These are phyloP conservation scores for Tubosaeta brunneosetosa DNA, from an alignment of 768 basidiomycete species.

Conservation along the genomic window DNA sequence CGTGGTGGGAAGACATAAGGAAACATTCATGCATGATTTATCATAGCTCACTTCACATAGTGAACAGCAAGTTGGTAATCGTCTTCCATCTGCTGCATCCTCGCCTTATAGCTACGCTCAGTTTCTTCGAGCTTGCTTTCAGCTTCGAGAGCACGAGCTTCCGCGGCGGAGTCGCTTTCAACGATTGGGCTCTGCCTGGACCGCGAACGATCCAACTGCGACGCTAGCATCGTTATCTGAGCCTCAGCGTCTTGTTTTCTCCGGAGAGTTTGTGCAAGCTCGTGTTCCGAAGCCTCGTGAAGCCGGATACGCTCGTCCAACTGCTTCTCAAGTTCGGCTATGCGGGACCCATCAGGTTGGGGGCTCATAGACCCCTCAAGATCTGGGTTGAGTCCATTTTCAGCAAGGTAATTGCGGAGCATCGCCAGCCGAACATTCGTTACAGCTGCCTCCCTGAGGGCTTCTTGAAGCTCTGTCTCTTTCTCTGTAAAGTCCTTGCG, in stretches of 20 bases:
- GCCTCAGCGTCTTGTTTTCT: slow-evolving; percentile 73
- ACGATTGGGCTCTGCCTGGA: slow-evolving; percentile 51
- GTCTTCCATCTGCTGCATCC: slow-evolving; percentile 85
- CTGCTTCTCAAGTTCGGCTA: slow-evolving; percentile 74
- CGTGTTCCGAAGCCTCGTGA: slow-evolving; percentile 72
- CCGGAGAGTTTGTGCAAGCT: slow-evolving; percentile 60
- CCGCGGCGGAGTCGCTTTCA: slow-evolving; percentile 33
- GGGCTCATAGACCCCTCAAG: slow-evolving; percentile 52
- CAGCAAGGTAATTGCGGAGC: slow-evolving; percentile 81
- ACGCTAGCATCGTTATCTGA: slow-evolving; percentile 58
- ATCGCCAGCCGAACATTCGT: slow-evolving; percentile 68
- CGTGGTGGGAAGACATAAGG: slow-evolving; percentile 14
- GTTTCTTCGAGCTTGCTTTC: slow-evolving; percentile 77
- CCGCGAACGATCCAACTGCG: slow-evolving; percentile 62
- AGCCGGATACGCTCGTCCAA: slow-evolving; percentile 67
- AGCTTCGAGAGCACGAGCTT: slow-evolving; percentile 56
- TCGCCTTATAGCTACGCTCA: slow-evolving; percentile 70
- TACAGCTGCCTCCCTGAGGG: slow-evolving; percentile 61
- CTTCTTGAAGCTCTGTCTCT: slow-evolving; percentile 62
- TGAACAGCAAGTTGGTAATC: slow-evolving; percentile 96
- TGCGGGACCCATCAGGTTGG: slow-evolving; percentile 33
- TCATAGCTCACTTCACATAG: slow-evolving; percentile 81
- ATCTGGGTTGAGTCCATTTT: slow-evolving; percentile 77
- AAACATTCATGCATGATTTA: slow-evolving; percentile 15
- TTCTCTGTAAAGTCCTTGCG: slow-evolving; percentile 65